These are phyloP conservation scores for Xylaria sp. DNA, from an alignment of 2,329 filamentous ascomycete species.

Conservation along the genomic window DNA sequence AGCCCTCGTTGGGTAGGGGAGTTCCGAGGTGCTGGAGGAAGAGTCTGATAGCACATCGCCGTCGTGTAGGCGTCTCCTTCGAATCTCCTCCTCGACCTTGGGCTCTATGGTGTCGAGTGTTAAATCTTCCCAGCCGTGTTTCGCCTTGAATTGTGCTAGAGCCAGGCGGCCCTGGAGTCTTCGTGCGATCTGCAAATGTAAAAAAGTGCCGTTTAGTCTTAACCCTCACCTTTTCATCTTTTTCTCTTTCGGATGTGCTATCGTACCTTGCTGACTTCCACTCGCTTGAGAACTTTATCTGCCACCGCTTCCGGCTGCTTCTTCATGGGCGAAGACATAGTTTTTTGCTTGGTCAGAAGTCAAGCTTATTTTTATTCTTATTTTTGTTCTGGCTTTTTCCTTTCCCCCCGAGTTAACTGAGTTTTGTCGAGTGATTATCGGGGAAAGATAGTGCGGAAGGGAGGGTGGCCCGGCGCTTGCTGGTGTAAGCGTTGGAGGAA, in stretches of 20 bases:
- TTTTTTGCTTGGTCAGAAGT: constrained; percentile 36
- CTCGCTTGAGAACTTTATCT: constrained; percentile 71
- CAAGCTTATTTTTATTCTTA: constrained; percentile 1
- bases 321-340: constrained; percentile 65
- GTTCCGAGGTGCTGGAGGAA: constrained; percentile 80
- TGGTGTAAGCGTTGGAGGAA: constrained; percentile 31
- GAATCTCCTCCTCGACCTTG: constrained; percentile 76
- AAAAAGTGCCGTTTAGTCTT: constrained; percentile 23
- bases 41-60: constrained; percentile 84
- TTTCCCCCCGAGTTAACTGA: constrained; percentile 15
- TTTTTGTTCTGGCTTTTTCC: constrained; percentile 6
- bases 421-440: constrained; percentile 27
- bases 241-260: constrained; percentile 6
- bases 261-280: constrained; percentile 75
- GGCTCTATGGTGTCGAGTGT: constrained; percentile 85
- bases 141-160: constrained; percentile 95
- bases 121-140: constrained; percentile 92
- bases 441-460: constrained; percentile 29
- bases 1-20: constrained; percentile 67
- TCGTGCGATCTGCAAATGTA: constrained; percentile 75
- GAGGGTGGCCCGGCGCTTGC: constrained; percentile 35
- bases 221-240: constrained; percentile 8
- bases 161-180: constrained; percentile 92
- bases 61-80: constrained; percentile 68
- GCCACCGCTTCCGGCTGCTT: constrained; percentile 66